Base-by-base conservation (phyloP, 2,329 filamentous ascomycete species). In the Teratosphaeria pseudoeucalypti region DNA sequence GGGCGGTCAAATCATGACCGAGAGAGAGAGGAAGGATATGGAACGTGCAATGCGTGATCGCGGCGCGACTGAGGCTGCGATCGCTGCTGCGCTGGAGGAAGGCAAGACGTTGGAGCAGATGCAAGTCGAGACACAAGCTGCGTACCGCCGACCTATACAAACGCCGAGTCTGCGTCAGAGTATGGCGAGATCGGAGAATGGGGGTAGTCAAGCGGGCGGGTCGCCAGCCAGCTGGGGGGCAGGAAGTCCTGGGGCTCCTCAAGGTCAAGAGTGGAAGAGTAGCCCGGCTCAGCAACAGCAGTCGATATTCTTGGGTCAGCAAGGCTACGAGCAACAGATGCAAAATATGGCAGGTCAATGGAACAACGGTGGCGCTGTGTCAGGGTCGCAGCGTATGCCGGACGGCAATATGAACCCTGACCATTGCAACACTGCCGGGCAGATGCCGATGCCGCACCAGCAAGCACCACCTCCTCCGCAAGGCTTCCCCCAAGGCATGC, bases 1-100 rank as follows among this genome's bases (percentile, higher is more conserved):
- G 10, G 60, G 55, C 12, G 34, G 34, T 23, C 54, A 47, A 5
- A 85, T 82, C 62, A 79, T 84, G 53, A 61, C 67, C 23, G 77
- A 78, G 53, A 72, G 74, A 6, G 62, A 72, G 34, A 68, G 69
- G 64, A 64, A 63, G 29, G 52, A 58, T 14, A 23, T 23, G 19
- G 57, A 55, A 34, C 29, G 37, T 23, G 52, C 57, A 6, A 60
- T 65, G 58, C 63, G 64, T 29, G 66, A 71, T 57, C 63, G 63
- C 55, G 61, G 62, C 27, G 63, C 56, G 26, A 64, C 57, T 39
- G 63, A 65, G 56, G 62, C 67, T 26, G 60, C 60, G 2, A 62
- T 68, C 29, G 52, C 58, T n/a, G 58, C 56, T 19, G 70, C 64
- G 7, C 60, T 72, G 29, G 68, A 72, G 55, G 68, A 70, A 54